Evolutionary conservation across 345 rosid genomes (phyloP).

Genomic region (Acer saccharum): DNA sequence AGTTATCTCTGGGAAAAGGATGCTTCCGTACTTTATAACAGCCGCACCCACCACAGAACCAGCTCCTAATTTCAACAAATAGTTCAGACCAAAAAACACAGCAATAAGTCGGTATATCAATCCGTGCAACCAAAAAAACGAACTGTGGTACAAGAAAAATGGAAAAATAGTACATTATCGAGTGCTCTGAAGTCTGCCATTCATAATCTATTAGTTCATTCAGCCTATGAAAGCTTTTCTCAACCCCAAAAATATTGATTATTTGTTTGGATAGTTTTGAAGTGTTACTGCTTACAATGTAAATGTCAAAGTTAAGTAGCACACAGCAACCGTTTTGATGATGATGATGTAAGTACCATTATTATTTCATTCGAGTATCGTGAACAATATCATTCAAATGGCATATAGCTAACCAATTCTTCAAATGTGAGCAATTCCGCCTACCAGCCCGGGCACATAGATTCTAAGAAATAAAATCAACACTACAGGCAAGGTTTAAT

Average conservation of each 20-base stretch:
- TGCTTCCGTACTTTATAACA: constrained; percentile 73
- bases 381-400: too few relatives aligned
- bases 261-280: background rate
- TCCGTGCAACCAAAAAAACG: background rate
- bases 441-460: background rate
- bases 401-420: background rate
- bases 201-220: background rate
- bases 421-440: background rate
- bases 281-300: background rate
- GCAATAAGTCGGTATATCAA: background rate
- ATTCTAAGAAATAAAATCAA: background rate
- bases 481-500: background rate
- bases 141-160: too few relatives aligned
- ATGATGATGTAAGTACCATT: background rate
- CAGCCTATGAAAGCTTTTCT: background rate
- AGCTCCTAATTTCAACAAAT: constrained; percentile 59
- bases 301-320: background rate
- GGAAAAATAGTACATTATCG: background rate
- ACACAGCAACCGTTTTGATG: background rate
- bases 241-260: background rate
- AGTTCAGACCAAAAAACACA: constrained; percentile 25
- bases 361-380: too few relatives aligned
- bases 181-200: background rate
- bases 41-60: constrained; percentile 74
- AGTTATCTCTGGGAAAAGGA: constrained; percentile 60